Evolutionary conservation across 2,329 filamentous ascomycete genomes (phyloP).

Genomic region (Aspergillus arachidicola): DNA sequence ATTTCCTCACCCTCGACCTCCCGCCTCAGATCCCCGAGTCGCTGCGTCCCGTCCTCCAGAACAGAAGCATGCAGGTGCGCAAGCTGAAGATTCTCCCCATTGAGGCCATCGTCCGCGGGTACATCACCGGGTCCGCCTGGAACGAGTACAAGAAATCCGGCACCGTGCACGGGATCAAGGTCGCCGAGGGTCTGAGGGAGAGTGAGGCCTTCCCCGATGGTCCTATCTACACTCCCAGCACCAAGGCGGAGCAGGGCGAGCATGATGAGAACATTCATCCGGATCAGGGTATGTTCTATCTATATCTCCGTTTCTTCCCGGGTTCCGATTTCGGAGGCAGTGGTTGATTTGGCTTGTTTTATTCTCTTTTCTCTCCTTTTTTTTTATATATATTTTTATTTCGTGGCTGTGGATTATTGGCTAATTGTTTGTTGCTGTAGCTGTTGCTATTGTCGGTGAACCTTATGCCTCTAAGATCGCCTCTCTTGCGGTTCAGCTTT

Average conservation of each 20-base stretch:
- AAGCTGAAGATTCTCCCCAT: conserved; percentile 75
- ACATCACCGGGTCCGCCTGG: conserved; percentile 86
- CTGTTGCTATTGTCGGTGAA: conserved; percentile 64
- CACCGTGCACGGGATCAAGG: conserved; percentile 76
- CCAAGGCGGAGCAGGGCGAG: conserved; percentile 77
- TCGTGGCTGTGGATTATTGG: neutral
- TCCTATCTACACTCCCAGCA: conserved; percentile 78
- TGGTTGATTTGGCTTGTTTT: neutral
- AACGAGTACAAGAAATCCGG: conserved; percentile 72
- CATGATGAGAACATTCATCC: conserved; percentile 87
- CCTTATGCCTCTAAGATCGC: conserved; percentile 67
- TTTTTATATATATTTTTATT: neutral
- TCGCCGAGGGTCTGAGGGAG: conserved; percentile 69
- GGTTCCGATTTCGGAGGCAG: neutral
- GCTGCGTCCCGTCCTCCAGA: conserved; percentile 58
- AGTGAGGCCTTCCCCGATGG: conserved; percentile 67
- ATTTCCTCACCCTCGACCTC: conserved; percentile 63
- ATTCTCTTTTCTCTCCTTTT: neutral
- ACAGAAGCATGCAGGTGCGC: conserved; percentile 76
- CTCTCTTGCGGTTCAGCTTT: conserved; percentile 65
- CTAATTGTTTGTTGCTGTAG: conserved; percentile 29
- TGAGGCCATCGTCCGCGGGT: conserved; percentile 85
- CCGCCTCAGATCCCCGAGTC: conserved; percentile 52
- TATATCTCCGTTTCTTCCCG: neutral
- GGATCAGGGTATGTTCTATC: conserved; percentile 55